Evolutionary conservation across 805 yeast genomes (phyloP), one percentile per base, ranked within the genome.

Genomic region (Metschnikowia reukaufii): DNA sequence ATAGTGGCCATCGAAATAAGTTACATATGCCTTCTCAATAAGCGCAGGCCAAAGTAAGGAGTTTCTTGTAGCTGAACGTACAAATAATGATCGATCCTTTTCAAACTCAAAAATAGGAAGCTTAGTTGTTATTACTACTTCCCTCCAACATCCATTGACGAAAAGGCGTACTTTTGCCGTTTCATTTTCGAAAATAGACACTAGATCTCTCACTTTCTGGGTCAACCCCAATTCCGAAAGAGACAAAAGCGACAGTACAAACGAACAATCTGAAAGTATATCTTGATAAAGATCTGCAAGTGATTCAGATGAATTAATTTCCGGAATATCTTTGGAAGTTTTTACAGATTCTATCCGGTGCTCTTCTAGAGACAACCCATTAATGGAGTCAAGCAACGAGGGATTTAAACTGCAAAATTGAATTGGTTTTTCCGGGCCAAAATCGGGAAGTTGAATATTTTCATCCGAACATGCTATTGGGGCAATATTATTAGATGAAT

Each of bases 21-120:
- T 79, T 48, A 89, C 66, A 57, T 80, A 86, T 0, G 95, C 94
- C 56, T 86, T 83, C 62, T 90, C 96, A 1, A 87, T 52, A n/a
- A 88, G 54, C 0, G 88, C 85, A 0, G 91, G 91, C 86, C 89
- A 83, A 4, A 62, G 54, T 2, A 79, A 52, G 1, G 51, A 29
- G 3, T 55, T 60, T 47, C 70, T 64, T 2, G 67, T 45, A 4
- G 54, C 47, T 4, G 81, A 76, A 17, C 64, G 60, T 9, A 76
- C 72, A 21, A 66, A 64, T 25, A 74, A 51, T 39, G 55, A 61
- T 32, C 72, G 47, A 19, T 47, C 33, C 7, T 30, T 43, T 13
- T 65, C 49, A 10, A 56, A 32, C 9, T 35, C 23, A 36, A 45
- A 39, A 25, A 13, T 8, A 0, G 88, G 85, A 3, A 81, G 62